Conservation (phyloP, 2,329 filamentous ascomycete genomes). For the Madurella fahalii region DNA sequence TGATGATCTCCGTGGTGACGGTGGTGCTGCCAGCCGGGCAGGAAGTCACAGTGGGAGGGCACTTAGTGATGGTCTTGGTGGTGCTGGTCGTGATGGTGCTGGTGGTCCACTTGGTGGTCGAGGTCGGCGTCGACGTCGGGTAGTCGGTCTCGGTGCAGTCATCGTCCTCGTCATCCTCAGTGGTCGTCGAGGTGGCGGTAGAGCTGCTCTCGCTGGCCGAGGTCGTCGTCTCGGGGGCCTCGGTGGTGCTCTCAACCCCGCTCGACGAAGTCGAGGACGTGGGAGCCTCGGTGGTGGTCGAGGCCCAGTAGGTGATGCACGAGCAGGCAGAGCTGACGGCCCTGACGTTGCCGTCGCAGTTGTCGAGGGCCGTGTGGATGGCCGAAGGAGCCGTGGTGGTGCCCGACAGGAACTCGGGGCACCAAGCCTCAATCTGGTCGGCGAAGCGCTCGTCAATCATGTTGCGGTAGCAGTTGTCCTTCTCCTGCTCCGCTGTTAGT, state of each 20-base stretch:
- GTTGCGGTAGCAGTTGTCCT: slow-evolving; percentile 27
- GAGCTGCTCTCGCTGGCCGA: not conserved
- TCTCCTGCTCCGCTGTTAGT: slow-evolving; percentile 16
- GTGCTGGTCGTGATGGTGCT: slow-evolving; percentile 21
- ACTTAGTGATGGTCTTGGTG: slow-evolving; percentile 22
- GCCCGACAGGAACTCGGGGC: slow-evolving; percentile 24
- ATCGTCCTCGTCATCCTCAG: slow-evolving; percentile 47
- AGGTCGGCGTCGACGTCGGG: not conserved
- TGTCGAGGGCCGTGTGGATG: slow-evolving; percentile 25
- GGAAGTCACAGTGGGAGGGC: slow-evolving; percentile 16
- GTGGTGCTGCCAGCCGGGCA: slow-evolving; percentile 18
- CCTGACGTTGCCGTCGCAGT: slow-evolving; percentile 22
- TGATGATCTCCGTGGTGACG: slow-evolving; percentile 20
- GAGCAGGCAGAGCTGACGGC: slow-evolving; percentile 30
- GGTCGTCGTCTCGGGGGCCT: slow-evolving; percentile 5
- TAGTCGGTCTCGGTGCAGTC: slow-evolving; percentile 36
- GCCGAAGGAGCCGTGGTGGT: slow-evolving; percentile 20
- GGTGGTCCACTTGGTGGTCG: slow-evolving; percentile 19
- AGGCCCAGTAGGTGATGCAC: slow-evolving; percentile 26
- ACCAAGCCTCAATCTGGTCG: slow-evolving; percentile 18
- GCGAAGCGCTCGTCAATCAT: slow-evolving; percentile 22
- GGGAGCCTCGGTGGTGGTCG: slow-evolving; percentile 1
- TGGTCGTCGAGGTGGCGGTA: slow-evolving; percentile 1
- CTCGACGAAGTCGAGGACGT: slow-evolving; percentile 1
- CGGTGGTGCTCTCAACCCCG: slow-evolving; percentile 6